phyloP scores from a whole-genome alignment of 495 filamentous ascomycete species.

The Entonaema liquescens region DNA sequence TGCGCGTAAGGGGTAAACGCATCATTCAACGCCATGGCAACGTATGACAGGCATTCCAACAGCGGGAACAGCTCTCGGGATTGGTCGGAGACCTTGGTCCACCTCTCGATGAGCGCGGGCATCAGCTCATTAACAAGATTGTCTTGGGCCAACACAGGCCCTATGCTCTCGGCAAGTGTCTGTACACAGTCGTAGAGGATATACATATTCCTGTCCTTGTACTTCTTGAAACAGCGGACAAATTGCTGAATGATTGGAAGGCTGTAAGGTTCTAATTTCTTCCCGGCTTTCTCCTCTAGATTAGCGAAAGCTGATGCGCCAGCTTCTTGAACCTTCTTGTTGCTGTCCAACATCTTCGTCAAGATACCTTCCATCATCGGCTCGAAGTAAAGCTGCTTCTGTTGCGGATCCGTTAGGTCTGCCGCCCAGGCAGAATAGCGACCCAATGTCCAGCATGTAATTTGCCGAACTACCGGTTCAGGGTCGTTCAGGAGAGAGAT shows the following conservation, averaged over 20 bases:
- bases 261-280: conserved; percentile 81
- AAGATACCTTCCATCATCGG: conserved; percentile 98
- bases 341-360: conserved; percentile 91
- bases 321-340: conserved; percentile 98
- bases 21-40: conserved; percentile 85
- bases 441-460: conserved; percentile 97
- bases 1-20: conserved; percentile 83
- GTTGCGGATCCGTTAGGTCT: conserved; percentile 68
- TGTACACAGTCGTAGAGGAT: conserved; percentile 99
- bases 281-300: conserved; percentile 91
- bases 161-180: conserved; percentile 92
- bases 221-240: conserved; percentile 88
- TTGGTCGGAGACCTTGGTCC: conserved; percentile 86
- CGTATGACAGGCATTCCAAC: conserved; percentile 93
- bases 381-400: conserved; percentile 82
- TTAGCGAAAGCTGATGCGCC: conserved; percentile 96
- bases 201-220: conserved; percentile 99
- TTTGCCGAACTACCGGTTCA: conserved; percentile 94
- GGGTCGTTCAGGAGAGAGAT: conserved; percentile 84
- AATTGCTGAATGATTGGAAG: conserved; percentile 91
- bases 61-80: conserved; percentile 94
- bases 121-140: conserved; percentile 86
- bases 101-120: conserved; percentile 91
- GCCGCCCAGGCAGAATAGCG: conserved; percentile 95
- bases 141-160: conserved; percentile 76